A percentile compares a stretch with the other conserved stretches of the same genome.
These are phyloP conservation scores for Reutealis trisperma DNA, from an alignment of 345 rosid genomes.

Conservation along the genomic window DNA sequence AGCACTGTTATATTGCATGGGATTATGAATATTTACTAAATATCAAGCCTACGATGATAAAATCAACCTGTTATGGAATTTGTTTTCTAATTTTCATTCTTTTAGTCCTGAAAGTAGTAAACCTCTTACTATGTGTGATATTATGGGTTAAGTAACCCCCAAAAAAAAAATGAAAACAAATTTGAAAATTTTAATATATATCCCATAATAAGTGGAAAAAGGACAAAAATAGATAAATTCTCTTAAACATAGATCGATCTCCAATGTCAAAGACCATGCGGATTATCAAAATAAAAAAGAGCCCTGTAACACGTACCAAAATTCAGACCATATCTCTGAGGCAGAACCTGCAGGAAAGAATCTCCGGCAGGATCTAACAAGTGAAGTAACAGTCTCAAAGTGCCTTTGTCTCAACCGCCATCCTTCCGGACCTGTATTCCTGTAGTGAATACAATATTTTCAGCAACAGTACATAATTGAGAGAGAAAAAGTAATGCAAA, in stretches of 20 bases:
- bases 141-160: neutral
- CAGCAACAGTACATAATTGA: neutral
- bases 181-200: neutral
- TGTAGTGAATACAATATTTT: conserved; percentile 26
- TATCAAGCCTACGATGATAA: neutral
- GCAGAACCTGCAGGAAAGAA: conserved; percentile 92
- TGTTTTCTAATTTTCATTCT: neutral
- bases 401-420: conserved; percentile 95
- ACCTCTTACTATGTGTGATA: neutral
- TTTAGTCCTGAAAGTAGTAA: neutral
- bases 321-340: conserved; percentile 91
- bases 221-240: neutral
- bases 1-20: neutral
- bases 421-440: conserved; percentile 97
- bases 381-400: conserved; percentile 82
- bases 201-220: neutral
- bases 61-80: neutral
- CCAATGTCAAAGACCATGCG: neutral
- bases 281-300: conserved; percentile 3
- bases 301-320: conserved; percentile 52
- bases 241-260: neutral
- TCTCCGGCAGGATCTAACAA: conserved; percentile 80
- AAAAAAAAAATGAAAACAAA: neutral
- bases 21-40: neutral
- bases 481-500: neutral